These are phyloP conservation scores for Mucor ambiguus DNA, from an alignment of 371 early-diverging fungal genomes.

Conservation along the genomic window DNA sequence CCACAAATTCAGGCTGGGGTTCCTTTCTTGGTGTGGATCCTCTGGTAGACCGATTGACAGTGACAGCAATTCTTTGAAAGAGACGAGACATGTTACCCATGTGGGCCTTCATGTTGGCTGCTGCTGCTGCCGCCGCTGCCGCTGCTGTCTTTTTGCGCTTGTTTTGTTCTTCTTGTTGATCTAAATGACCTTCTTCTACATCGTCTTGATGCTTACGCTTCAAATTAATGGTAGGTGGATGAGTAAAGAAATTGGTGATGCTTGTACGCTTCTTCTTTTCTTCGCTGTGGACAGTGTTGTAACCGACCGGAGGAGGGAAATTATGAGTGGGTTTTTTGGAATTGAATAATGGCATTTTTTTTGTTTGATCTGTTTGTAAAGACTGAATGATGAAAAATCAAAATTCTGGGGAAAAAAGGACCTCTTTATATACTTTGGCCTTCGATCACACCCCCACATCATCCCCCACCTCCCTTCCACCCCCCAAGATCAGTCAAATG, in stretches of 20 bases:
- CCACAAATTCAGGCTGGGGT: background rate
- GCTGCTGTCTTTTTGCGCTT: conserved; percentile 4
- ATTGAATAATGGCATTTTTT: background rate
- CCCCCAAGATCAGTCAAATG: background rate
- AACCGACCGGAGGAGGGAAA: background rate
- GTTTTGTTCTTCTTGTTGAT: background rate
- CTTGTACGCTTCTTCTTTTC: conserved; percentile 3
- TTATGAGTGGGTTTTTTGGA: background rate
- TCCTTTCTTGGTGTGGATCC: background rate
- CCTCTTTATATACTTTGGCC: background rate
- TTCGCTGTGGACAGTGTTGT: background rate
- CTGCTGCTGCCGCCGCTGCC: background rate
- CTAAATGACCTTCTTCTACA: background rate
- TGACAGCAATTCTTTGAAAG: conserved; percentile 4
- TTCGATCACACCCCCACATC: background rate
- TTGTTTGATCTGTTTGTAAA: background rate
- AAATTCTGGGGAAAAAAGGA: background rate
- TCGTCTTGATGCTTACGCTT: conserved; percentile 6
- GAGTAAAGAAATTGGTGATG: background rate
- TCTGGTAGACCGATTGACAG: background rate
- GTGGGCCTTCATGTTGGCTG: background rate
- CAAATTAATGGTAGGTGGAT: background rate
- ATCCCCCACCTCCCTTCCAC: background rate
- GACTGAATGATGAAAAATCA: background rate
- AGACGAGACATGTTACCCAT: background rate